Evolutionary conservation across 73 alveolate genomes (phyloP), one percentile per base, ranked within the genome.

Genomic region (Stentor roeselii): DNA sequence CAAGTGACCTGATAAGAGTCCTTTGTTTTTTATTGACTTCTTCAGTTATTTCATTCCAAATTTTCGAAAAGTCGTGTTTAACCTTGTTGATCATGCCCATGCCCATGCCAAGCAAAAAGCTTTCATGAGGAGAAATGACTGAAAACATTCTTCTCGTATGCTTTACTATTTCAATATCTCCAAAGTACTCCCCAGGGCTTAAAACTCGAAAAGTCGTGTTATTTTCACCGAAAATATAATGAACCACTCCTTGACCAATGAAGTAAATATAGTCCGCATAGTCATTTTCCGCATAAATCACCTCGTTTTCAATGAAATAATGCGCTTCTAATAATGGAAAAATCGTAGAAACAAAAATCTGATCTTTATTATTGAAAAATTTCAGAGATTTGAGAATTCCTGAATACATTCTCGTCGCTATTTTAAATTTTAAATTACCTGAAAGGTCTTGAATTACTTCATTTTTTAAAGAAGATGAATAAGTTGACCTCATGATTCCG

Each of bases 261-360:
- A 93, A 93, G 75, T 87, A 93, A 3, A 93, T 86, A 42, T 92
- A 95, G 67, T 91, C 93, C 6, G 95, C 86, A 42, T 88, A 86
- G 3, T 91, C 94, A 31, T 88, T 90, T 39, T 85, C 86, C 42
- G 88, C 80, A 84, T 88, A 93, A 1, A 93, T 38, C 1, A 91
- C 59, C 40, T 93, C 98, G 30, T 80, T 83, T 0, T 88, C 91
- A 39, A 93, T 87, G 38, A 86, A 82, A 59, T 91, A 60, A 6
- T 95, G 96, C 15, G 86, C 59, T 60, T 89, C 86, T 30, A 93
- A 88, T 39, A 83, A 78, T 0, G 95, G 96, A 3, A 91, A 83
- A 1, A 93, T 86, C 2, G 82, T 76, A 84, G 91, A 90, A 15
- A 91, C 60, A 84, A 93, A 91, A 21, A 89, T 93, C 4, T 87